Base-by-base conservation (phyloP, 2,329 filamentous ascomycete genomes). In the Phaeophleospora eucalypticola region DNA sequence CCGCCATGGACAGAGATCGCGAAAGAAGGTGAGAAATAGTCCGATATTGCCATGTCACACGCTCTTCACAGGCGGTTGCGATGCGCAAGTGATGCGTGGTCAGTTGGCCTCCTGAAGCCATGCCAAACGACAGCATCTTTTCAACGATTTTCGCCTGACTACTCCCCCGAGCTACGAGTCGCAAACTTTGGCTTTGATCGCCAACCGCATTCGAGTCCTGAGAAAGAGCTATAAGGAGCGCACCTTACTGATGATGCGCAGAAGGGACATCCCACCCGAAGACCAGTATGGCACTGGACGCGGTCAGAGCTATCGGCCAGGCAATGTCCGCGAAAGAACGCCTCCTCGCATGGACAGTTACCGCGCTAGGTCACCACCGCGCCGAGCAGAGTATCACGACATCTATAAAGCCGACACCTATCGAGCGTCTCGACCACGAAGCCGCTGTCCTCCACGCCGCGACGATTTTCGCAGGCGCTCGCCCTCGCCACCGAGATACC, bases 321-420 rank as follows among this genome's bases (percentile, higher is more conserved):
- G 60, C 36, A 61, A 58, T 34, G 57, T 51, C 24, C 60, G 62
- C 43, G 60, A 61, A 45, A 63, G 60, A 37, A 57, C 59, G 8
- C 63, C 63, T 19, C 55, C 59, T 19, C 53, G 55, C 35, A 45
- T 37, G 36, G 65, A 66, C 45, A 59, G 49, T 54, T 67, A 73
- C 56, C 68, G 73, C 63, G 71, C 61, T 44, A 68, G 73, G 53
- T 78, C 78, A 21, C 78, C 77, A 34, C 68, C 72, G 16, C 66
- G 71, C 7, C 66, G 73, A 40, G 62, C 50, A 33, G 69, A 63
- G 42, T 71, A 67, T 14, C 46, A 34, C 42, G 49, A 45, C 29
- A 45, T 40, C 20, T 48, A 44, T 39, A 51, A 52, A 15, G 52
- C 49, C 29, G 64, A 66, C 44, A 55, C 58, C 15, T 66, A 66